Conservation (phyloP, 1,139 yeast genomes). For the Saccharomyces pastorianus region DNA sequence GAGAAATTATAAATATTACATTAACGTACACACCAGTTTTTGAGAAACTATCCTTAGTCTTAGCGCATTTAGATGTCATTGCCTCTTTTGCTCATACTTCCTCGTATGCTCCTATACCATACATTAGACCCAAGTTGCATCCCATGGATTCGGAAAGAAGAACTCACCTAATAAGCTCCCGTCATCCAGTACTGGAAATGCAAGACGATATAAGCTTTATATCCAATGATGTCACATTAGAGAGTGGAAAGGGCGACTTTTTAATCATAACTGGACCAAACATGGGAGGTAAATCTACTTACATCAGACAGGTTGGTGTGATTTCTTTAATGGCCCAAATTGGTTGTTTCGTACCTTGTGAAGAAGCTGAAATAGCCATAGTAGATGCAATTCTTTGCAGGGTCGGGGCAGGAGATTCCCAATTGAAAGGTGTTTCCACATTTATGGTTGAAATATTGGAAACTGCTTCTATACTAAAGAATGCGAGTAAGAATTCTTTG, state of each 20-base stretch:
- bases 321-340: conserved; percentile 84
- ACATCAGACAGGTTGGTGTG: conserved; percentile 85
- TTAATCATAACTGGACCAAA: conserved; percentile 92
- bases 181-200: conserved; percentile 91
- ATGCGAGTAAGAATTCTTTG: conserved; percentile 75
- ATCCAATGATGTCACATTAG: conserved; percentile 68
- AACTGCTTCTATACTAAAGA: conserved; percentile 81
- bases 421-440: conserved; percentile 90
- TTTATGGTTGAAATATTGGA: conserved; percentile 98
- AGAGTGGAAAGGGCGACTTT: conserved; percentile 50
- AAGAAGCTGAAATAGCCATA: conserved; percentile 63
- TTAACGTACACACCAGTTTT: conserved; percentile 74
- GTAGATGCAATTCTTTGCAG: conserved; percentile 91
- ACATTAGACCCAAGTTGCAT: conserved; percentile 61
- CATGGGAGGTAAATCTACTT: conserved; percentile 98
- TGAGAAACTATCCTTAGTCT: conserved; percentile 51
- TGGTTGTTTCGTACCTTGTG: conserved; percentile 84
- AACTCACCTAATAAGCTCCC: conserved; percentile 56
- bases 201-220: conserved; percentile 85
- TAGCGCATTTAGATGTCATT: conserved; percentile 77
- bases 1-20: conserved; percentile 72
- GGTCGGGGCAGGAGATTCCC: conserved; percentile 98
- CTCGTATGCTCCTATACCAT: conserved; percentile 74
- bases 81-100: conserved; percentile 81
- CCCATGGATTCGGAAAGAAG: conserved; percentile 46